Conservation (phyloP, 352 stramenopile species). For the Phytophthora pluvialis region DNA sequence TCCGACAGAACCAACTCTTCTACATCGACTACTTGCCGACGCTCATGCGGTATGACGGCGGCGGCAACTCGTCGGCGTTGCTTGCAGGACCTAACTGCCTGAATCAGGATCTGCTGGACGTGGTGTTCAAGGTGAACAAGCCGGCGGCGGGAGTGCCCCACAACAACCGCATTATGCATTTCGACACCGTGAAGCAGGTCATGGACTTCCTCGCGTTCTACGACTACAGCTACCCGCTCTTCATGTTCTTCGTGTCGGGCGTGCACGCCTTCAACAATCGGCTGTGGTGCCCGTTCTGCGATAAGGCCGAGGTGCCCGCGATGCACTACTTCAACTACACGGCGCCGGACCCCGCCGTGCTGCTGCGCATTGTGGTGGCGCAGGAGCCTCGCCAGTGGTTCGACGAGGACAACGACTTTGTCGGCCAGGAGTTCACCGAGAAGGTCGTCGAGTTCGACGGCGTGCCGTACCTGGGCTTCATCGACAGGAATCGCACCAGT, state of each 20-base stretch:
- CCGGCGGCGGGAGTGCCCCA: slow-evolving; percentile 39
- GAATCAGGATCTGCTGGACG: slow-evolving; percentile 71
- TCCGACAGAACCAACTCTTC: slow-evolving; percentile 82
- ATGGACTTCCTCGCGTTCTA: slow-evolving; percentile 62
- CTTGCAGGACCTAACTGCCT: slow-evolving; percentile 74
- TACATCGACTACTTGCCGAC: slow-evolving; percentile 85
- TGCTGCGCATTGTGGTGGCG: slow-evolving; percentile 67
- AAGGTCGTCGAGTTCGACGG: slow-evolving; percentile 63
- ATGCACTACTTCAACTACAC: slow-evolving; percentile 84
- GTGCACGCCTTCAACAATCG: slow-evolving; percentile 78
- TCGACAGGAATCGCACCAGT: slow-evolving; percentile 46
- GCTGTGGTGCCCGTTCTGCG: slow-evolving; percentile 85
- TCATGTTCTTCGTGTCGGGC: slow-evolving; percentile 79
- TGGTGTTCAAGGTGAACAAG: slow-evolving; percentile 64
- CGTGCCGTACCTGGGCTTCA: slow-evolving; percentile 69
- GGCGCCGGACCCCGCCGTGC: slow-evolving; percentile 55
- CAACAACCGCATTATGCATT: slow-evolving; percentile 63
- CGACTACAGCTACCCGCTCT: slow-evolving; percentile 77
- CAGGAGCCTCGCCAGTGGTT: slow-evolving; percentile 71
- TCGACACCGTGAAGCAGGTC: slow-evolving; percentile 46
- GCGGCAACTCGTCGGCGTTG: slow-evolving; percentile 71
- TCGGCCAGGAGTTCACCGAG: slow-evolving; percentile 57
- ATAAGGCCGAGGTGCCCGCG: slow-evolving; percentile 71
- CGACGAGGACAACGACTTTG: slow-evolving; percentile 80
- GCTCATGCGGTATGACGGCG: slow-evolving; percentile 80